These are phyloP conservation scores for Wickerhamomyces sp. DNA, from an alignment of 1,139 yeast genomes.

Conservation along the genomic window DNA sequence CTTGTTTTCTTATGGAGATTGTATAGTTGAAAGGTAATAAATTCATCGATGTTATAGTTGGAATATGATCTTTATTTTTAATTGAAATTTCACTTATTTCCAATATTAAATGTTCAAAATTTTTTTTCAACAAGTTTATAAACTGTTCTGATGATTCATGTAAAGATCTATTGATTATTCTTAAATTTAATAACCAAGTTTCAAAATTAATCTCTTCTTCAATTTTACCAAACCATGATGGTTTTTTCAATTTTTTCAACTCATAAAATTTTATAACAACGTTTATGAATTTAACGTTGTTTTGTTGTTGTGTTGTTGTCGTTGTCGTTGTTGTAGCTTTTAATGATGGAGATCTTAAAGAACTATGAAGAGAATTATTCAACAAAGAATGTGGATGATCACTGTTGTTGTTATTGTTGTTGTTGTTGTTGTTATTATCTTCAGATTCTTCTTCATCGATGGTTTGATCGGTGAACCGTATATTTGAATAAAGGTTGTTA, in stretches of 20 bases:
- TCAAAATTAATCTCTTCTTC: conserved; percentile 45
- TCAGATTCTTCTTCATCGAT: conserved; percentile 1
- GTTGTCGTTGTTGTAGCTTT: conserved; percentile 6
- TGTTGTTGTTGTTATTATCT: conserved; percentile 4
- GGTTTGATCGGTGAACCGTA: conserved; percentile 9
- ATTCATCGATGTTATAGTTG: conserved; percentile 67
- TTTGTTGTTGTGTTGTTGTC: conserved; percentile 4
- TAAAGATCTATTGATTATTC: conserved; percentile 12
- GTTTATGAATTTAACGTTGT: conserved; percentile 19
- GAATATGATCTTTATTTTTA: conserved; percentile 58
- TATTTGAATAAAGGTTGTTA: conserved; percentile 15
- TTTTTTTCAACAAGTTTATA: conserved; percentile 21
- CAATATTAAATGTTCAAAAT: conserved; percentile 39
- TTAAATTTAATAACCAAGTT: conserved; percentile 38
- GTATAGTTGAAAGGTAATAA: conserved; percentile 64
- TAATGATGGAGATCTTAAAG: conserved; percentile 9
- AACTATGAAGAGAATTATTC: conserved; percentile 2
- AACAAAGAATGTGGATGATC: conserved; percentile 2
- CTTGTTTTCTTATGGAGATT: conserved; percentile 26
- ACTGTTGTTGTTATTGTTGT: conserved; percentile 5
- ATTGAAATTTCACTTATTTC: conserved; percentile 49
- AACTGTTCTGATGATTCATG: conserved; percentile 15
- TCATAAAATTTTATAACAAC: conserved; percentile 32
- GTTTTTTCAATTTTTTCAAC: conserved; percentile 24
- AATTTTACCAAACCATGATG: conserved; percentile 35